Conservation (phyloP, 1,139 yeast species). For the Sugiyamaella sp. region DNA sequence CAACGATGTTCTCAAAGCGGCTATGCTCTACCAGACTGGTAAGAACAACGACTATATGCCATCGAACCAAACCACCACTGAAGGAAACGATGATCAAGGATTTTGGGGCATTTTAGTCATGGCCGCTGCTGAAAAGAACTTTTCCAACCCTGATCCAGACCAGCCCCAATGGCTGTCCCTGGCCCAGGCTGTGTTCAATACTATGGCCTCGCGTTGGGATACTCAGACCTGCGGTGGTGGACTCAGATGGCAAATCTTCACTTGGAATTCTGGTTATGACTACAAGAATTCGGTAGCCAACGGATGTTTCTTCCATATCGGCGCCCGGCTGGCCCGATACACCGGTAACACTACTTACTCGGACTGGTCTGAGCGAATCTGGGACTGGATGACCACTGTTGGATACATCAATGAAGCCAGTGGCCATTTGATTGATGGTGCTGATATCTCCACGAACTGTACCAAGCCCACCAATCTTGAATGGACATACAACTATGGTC, state of each 20-base stretch:
- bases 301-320: slow-evolving; percentile 87
- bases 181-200: slow-evolving; percentile 82
- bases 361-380: slow-evolving; percentile 77
- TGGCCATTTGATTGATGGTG: slow-evolving; percentile 69
- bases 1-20: slow-evolving; percentile 58
- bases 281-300: slow-evolving; percentile 90
- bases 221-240: slow-evolving; percentile 76
- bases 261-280: slow-evolving; percentile 92
- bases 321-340: slow-evolving; percentile 83
- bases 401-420: slow-evolving; percentile 52
- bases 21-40: slow-evolving; percentile 77
- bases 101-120: slow-evolving; percentile 95
- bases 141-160: slow-evolving; percentile 65
- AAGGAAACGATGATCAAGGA: slow-evolving; percentile 97
- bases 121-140: slow-evolving; percentile 89
- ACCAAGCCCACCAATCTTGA: slow-evolving; percentile 57
- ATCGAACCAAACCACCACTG: slow-evolving; percentile 87
- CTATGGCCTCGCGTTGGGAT: slow-evolving; percentile 93
- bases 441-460: slow-evolving; percentile 64
- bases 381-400: slow-evolving; percentile 77
- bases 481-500: slow-evolving; percentile 91
- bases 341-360: slow-evolving; percentile 71
- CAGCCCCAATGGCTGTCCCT: slow-evolving; percentile 69
- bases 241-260: slow-evolving; percentile 93
- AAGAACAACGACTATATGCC: slow-evolving; percentile 79